A percentile compares a stretch with the other conserved stretches of the same genome.
Evolutionary conservation across 495 filamentous ascomycete species (phyloP).

Genomic region (Neurospora sp.): DNA sequence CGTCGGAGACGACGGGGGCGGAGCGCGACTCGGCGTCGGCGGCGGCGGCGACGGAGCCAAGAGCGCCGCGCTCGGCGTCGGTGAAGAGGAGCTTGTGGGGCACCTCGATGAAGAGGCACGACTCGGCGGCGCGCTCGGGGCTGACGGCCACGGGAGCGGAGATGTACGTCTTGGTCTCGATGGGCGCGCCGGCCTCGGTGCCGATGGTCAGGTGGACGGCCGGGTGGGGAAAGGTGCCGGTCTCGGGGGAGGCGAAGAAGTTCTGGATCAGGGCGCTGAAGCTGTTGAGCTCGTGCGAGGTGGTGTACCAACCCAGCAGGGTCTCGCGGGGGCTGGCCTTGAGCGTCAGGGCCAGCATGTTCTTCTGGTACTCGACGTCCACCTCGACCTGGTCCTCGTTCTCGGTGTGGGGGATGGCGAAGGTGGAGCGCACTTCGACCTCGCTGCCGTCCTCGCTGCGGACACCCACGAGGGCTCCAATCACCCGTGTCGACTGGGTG

Average conservation of each 20-base stretch:
- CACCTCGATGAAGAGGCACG: conserved; percentile 91
- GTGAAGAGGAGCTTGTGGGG: conserved; percentile 79
- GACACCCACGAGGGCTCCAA: conserved; percentile 86
- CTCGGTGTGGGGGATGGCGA: conserved; percentile 96
- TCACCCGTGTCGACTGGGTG: conserved; percentile 83
- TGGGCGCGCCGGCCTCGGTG: conserved; percentile 72
- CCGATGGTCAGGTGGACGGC: conserved; percentile 92
- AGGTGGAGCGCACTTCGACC: conserved; percentile 88
- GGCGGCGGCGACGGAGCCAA: conserved; percentile 75
- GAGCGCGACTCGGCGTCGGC: conserved; percentile 68
- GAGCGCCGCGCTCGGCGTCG: conserved; percentile 83
- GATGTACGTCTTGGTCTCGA: conserved; percentile 85
- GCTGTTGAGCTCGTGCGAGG: conserved; percentile 87
- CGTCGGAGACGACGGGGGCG: conserved; percentile 65
- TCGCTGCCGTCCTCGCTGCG: conserved; percentile 93
- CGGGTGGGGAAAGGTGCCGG: conserved; percentile 92
- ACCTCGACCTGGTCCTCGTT: conserved; percentile 98
- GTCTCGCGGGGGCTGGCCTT: conserved; percentile 91
- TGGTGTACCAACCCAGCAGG: conserved; percentile 97
- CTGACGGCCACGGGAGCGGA: conserved; percentile 90
- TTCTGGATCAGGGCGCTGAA: conserved; percentile 98
- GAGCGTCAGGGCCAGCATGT: conserved; percentile 89
- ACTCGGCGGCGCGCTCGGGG: conserved; percentile 86
- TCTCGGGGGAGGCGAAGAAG: conserved; percentile 95
- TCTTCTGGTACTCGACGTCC: conserved; percentile 99